Conservation (phyloP, 805 yeast genomes). For the Jamesozyma rosinii region DNA sequence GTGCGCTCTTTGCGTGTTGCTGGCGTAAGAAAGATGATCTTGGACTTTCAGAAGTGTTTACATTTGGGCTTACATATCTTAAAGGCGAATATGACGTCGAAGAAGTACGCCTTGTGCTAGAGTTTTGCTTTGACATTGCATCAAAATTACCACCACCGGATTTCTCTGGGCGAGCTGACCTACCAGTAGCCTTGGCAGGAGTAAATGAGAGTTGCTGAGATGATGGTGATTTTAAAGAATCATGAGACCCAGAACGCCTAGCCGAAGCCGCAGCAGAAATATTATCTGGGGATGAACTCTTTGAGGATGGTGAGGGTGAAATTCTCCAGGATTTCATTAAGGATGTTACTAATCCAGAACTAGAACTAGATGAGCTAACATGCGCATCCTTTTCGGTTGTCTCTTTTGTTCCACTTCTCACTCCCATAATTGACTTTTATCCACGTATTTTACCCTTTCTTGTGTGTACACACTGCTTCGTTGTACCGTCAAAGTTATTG, state of each 20-base stretch:
- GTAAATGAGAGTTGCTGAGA: not conserved
- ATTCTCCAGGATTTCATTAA: constrained; percentile 27
- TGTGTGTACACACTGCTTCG: too few species aligned
- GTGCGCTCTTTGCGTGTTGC: constrained; percentile 7
- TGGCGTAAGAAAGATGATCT: constrained; percentile 9
- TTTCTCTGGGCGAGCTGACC: not conserved
- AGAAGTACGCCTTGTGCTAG: constrained; percentile 14
- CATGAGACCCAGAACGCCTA: not conserved
- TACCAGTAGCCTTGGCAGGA: not conserved
- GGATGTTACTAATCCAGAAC: constrained; percentile 18
- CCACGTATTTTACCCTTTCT: too few species aligned
- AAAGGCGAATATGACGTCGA: constrained; percentile 21
- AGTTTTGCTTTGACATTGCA: constrained; percentile 24
- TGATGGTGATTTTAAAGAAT: not conserved
- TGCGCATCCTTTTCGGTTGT: constrained; percentile 19
- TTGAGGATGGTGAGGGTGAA: constrained; percentile 10
- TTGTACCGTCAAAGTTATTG: too few species aligned
- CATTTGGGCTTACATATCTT: constrained; percentile 16
- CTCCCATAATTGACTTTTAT: constrained; percentile 16
- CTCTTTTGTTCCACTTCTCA: constrained; percentile 21
- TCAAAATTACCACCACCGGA: constrained; percentile 21
- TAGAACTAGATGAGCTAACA: constrained; percentile 1
- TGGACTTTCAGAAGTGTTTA: constrained; percentile 12
- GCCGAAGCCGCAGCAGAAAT: constrained; percentile 1
- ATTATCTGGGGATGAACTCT: not conserved